These are phyloP conservation scores for Globisporangium splendens DNA, from an alignment of 352 stramenopile species.

Conservation along the genomic window DNA sequence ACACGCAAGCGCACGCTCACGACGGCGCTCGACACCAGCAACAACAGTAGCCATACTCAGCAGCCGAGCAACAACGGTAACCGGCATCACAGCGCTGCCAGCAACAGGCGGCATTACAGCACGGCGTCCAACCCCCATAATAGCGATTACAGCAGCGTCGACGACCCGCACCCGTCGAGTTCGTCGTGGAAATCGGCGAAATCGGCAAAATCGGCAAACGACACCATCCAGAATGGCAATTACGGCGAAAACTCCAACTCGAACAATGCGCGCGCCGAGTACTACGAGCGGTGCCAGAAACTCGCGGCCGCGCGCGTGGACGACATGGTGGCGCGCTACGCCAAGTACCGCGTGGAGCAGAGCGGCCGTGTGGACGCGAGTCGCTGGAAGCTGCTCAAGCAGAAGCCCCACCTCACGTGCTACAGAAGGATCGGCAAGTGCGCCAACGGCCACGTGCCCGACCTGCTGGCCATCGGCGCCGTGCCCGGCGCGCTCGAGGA, in stretches of 20 bases:
- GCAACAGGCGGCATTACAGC: background rate
- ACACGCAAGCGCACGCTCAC: constrained; percentile 18
- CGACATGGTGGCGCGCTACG: constrained; percentile 18
- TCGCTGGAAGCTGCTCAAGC: constrained; percentile 19
- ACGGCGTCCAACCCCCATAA: background rate
- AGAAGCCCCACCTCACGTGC: constrained; percentile 16
- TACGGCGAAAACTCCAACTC: background rate
- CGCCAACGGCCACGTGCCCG: constrained; percentile 5
- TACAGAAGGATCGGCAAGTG: constrained; percentile 12
- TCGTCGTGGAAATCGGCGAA: constrained; percentile 8
- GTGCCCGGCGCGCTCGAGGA: constrained; percentile 12
- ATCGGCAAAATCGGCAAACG: constrained; percentile 3
- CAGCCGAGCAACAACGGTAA: too few relatives aligned
- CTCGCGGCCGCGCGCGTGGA: constrained; percentile 14
- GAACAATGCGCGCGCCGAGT: constrained; percentile 1
- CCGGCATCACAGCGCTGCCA: background rate
- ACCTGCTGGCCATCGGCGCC: constrained; percentile 11
- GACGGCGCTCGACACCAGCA: background rate
- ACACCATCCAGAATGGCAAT: background rate
- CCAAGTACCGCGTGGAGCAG: constrained; percentile 9
- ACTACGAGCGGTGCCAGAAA: constrained; percentile 13
- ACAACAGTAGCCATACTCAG: background rate
- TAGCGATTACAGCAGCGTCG: background rate
- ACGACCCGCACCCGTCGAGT: background rate
- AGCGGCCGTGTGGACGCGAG: constrained; percentile 1